phyloP scores from a whole-genome alignment of 225 moss, liverwort and hornwort species.

The Lunularia cruciata region DNA sequence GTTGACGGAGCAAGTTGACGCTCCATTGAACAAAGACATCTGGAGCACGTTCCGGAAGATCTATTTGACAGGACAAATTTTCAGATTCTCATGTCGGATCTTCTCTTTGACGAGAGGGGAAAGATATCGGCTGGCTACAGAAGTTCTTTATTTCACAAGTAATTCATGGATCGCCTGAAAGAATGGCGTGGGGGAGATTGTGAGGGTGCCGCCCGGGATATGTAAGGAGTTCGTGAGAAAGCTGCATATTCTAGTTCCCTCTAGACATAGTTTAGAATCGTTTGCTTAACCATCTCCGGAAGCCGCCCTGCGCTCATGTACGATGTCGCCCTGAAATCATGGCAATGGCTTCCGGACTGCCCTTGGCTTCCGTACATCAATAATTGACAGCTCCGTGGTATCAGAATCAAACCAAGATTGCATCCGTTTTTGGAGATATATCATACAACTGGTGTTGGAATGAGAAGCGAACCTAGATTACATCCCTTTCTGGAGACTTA shows the following conservation, averaged over 20 bases:
- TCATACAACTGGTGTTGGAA: conserved; percentile 3
- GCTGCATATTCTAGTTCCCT: conserved; percentile 68
- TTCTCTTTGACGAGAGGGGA: conserved; percentile 69
- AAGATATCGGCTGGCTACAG: conserved; percentile 56
- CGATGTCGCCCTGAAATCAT: conserved; percentile 61
- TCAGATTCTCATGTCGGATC: conserved; percentile 65
- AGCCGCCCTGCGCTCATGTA: conserved; percentile 70
- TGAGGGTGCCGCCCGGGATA: conserved; percentile 67
- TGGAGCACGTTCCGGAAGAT: conserved; percentile 62
- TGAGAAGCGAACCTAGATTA: too few species aligned
- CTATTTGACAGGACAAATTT: conserved; percentile 67
- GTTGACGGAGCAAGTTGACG: background rate
- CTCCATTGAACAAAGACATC: conserved; percentile 47
- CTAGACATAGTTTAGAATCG: conserved; percentile 70
- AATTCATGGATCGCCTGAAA: conserved; percentile 51
- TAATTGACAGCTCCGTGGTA: conserved; percentile 80
- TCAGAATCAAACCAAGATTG: conserved; percentile 69
- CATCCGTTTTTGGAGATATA: conserved; percentile 15
- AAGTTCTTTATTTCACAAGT: conserved; percentile 55
- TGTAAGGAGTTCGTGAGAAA: conserved; percentile 66
- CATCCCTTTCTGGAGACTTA: too few species aligned
- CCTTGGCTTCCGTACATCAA: conserved; percentile 75
- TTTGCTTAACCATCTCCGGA: conserved; percentile 68
- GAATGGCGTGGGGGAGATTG: conserved; percentile 68
- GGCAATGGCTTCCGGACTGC: conserved; percentile 72